These are phyloP conservation scores for Persicaria maculosa DNA, from an alignment of 148 eudicot genomes.

Conservation along the genomic window DNA sequence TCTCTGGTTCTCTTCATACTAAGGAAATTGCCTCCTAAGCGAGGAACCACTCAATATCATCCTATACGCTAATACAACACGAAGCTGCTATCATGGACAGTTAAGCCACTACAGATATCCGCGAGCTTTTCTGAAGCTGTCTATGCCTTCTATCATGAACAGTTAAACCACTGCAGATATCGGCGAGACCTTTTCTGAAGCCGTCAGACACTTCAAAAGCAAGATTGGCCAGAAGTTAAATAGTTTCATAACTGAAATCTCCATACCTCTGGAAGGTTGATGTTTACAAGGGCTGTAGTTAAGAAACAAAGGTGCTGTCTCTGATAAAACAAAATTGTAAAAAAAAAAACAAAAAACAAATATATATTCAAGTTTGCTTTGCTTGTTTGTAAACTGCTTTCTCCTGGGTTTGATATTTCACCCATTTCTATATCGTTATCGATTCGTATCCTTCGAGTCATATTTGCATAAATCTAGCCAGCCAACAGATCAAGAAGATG, in stretches of 20 bases:
- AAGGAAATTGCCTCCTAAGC: slow-evolving; percentile 95
- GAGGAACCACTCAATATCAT: slow-evolving; percentile 71
- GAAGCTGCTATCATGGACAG: not conserved
- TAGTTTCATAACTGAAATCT: not conserved
- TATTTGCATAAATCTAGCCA: not conserved
- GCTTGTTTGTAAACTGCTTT: not conserved
- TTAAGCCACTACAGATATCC: not conserved
- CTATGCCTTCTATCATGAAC: not conserved
- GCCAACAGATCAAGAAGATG: not conserved
- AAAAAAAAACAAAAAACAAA: not conserved
- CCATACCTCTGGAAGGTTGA: not conserved
- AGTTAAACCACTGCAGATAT: no score
- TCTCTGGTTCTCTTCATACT: slow-evolving; percentile 82
- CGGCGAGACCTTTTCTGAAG: not conserved
- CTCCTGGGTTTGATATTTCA: not conserved
- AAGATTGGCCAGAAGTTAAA: not conserved
- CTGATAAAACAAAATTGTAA: not conserved
- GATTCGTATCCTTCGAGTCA: not conserved
- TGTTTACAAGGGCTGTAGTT: not conserved
- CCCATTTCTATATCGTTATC: not conserved
- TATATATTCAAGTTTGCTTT: not conserved
- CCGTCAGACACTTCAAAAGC: no score
- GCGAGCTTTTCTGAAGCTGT: slow-evolving; percentile 9
- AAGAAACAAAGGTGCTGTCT: not conserved
- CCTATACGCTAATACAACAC: slow-evolving; percentile 39